Percentiles rank a stretch among this genome's conserved stretches.
phyloP scores from a whole-genome alignment of 768 basidiomycete species.

The Tremella mesenterica region DNA sequence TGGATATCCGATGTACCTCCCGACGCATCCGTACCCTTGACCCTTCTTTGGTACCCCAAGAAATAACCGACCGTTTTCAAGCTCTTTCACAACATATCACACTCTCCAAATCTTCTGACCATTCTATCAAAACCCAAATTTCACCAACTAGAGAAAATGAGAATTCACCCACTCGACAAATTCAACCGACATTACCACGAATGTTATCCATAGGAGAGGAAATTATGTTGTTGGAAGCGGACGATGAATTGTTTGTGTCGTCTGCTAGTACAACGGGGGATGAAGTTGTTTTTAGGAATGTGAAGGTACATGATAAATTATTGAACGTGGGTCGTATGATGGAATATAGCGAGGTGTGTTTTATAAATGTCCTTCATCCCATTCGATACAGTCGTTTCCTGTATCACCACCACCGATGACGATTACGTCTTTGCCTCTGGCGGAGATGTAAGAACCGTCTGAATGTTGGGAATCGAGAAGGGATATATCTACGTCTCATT shows the following conservation, averaged over 20 bases:
- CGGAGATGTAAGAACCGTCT: conserved; percentile 71
- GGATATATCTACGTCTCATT: conserved; percentile 46
- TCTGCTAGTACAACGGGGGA: not conserved
- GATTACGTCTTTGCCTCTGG: conserved; percentile 89
- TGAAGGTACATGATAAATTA: not conserved
- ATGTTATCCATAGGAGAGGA: not conserved
- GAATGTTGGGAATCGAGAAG: conserved; percentile 74
- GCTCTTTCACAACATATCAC: not conserved
- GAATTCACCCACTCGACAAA: no score
- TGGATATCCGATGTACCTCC: no score
- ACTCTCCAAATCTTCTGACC: not conserved
- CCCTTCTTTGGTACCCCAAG: no score
- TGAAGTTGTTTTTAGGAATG: not conserved
- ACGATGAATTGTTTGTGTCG: conserved; percentile 6
- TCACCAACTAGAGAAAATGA: no score
- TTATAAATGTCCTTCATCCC: not conserved
- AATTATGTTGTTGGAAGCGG: not conserved
- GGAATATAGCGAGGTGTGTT: not conserved
- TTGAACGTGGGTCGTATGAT: not conserved
- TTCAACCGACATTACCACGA: not conserved
- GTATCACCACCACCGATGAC: conserved; percentile 72
- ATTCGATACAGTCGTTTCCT: not conserved
- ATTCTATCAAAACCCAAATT: no score
- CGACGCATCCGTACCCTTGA: no score
- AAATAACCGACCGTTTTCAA: not conserved